Conservation (phyloP, 2,329 filamentous ascomycete species). For the Colletotrichum viniferum region DNA sequence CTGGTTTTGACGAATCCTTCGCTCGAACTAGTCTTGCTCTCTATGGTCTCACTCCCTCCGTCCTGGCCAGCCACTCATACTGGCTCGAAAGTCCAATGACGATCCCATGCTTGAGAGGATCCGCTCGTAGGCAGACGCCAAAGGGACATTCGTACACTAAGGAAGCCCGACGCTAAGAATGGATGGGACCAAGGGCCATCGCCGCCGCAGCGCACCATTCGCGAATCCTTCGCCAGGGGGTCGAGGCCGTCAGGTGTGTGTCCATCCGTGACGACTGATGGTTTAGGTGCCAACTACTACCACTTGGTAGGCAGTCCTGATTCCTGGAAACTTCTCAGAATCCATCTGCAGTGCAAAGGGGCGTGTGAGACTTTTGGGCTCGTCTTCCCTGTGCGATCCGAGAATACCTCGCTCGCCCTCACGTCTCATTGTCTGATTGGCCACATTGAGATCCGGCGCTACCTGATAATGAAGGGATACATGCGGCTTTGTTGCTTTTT, state of each 20-base stretch:
- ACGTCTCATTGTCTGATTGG: neutral
- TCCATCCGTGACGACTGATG: no score
- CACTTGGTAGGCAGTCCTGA: neutral
- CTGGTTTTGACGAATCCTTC: neutral
- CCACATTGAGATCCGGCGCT: neutral
- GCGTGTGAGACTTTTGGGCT: neutral
- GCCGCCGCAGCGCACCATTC: neutral
- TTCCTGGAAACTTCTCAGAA: neutral
- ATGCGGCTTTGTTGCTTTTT: neutral
- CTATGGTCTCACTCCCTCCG: neutral
- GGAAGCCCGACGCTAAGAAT: neutral
- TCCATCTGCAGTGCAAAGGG: neutral
- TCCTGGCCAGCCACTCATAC: neutral
- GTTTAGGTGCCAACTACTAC: neutral
- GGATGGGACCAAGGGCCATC: neutral
- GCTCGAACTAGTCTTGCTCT: neutral
- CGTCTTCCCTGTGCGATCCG: neutral
- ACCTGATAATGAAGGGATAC: neutral
- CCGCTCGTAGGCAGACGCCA: neutral
- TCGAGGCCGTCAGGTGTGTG: no score
- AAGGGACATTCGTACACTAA: neutral
- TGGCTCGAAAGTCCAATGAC: neutral
- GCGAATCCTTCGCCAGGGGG: conserved; percentile 16
- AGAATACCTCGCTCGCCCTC: neutral
- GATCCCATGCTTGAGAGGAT: neutral